Base-by-base conservation (phyloP, 352 stramenopile species). In the Pythium volutum region DNA sequence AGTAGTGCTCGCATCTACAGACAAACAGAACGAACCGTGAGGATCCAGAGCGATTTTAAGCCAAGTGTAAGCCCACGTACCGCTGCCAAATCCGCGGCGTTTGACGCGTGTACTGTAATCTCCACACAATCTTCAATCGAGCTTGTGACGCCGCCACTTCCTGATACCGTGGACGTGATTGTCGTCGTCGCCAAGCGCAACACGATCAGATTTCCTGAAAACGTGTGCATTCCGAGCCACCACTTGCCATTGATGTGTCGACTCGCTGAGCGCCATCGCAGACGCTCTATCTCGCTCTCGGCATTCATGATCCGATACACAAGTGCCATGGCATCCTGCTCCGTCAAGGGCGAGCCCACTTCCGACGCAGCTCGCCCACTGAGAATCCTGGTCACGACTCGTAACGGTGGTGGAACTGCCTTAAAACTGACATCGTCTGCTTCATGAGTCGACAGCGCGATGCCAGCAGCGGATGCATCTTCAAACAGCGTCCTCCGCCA, bases 1-100 rank as follows among this genome's bases (percentile, higher is more conserved):
- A 87, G 45, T 26, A 87, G 59, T 16, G 71, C 74, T 69, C 81
- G 78, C 66, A 90, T 84, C 81, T 90, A 27, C 15, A 11, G 23
- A 47, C 16, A 50, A 55, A 0, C 29, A n/a, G 18, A 26, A n/a
- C 22, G 25, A 52, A 52, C 45, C 23, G 39, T 8, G 18, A 45
- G 9, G 18, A 45, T 11, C 39, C 18, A 23, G 5, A 4, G n/a
- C n/a, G n/a, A n/a, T n/a, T n/a, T n/a, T n/a, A n/a, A n/a, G n/a
- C n/a, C n/a, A n/a, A n/a, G n/a, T n/a, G n/a, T n/a, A n/a, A 15
- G 46, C 3, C 18, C 9, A 16, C 76, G 29, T 75, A 89, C 81
- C 54, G 75, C 76, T 33, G 77, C 77, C 14, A 91, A 71, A 66
- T 91, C 81, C 3, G 69, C 70, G 1, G 75, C 48, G 43, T 76